These are phyloP conservation scores for Sporisorium reilianum DNA, from an alignment of 1,284 basidiomycete species.

Conservation along the genomic window DNA sequence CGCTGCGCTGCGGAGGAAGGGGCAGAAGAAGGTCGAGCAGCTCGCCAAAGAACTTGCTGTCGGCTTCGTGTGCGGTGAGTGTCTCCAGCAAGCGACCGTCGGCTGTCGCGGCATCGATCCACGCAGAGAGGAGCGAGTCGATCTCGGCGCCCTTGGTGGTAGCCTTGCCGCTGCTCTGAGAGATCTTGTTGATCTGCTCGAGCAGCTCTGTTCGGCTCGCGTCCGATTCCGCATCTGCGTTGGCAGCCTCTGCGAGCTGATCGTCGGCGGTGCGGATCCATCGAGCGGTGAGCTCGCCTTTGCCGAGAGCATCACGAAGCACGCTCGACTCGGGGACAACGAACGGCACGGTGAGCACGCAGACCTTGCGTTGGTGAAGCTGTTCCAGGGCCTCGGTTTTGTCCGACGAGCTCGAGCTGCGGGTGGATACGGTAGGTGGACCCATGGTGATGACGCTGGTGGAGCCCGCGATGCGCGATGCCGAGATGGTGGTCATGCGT, in stretches of 20 bases:
- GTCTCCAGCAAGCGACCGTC: constrained; percentile 44
- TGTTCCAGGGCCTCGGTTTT: constrained; percentile 32
- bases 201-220: constrained; percentile 22
- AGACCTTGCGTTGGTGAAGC: constrained; percentile 35
- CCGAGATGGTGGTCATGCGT: constrained; percentile 36
- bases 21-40: constrained; percentile 35
- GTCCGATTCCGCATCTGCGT: constrained; percentile 6
- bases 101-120: constrained; percentile 23
- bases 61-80: constrained; percentile 30
- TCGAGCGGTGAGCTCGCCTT: constrained; percentile 38
- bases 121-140: constrained; percentile 12
- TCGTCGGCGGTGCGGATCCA: constrained; percentile 24
- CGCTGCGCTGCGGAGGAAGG: constrained; percentile 12
- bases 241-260: background rate
- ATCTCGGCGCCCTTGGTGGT: constrained; percentile 15
- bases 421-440: constrained; percentile 21
- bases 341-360: constrained; percentile 40
- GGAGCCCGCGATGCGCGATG: constrained; percentile 45
- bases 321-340: constrained; percentile 40
- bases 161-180: constrained; percentile 6
- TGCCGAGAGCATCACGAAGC: constrained; percentile 47
- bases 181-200: constrained; percentile 22
- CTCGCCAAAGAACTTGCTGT: constrained; percentile 23
- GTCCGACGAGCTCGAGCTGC: constrained; percentile 17
- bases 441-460: constrained; percentile 33